These are phyloP conservation scores for Cryptococcus sp. DNA, from an alignment of 1,284 basidiomycete genomes.

Conservation along the genomic window DNA sequence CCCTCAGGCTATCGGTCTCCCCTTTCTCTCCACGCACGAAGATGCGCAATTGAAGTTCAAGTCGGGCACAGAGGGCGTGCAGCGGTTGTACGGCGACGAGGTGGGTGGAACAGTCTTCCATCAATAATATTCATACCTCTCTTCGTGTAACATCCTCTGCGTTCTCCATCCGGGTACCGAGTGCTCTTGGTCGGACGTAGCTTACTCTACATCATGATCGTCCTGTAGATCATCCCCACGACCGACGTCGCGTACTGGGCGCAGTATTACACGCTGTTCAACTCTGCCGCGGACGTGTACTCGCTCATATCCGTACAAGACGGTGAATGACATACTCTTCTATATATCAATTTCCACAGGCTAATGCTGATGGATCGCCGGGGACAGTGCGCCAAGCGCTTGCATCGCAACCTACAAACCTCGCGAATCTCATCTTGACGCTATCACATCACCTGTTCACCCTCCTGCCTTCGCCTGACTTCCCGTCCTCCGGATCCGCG, in stretches of 20 bases:
- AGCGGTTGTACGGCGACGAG: conserved; percentile 67
- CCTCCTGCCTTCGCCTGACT: conserved; percentile 76
- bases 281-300: conserved; percentile 82
- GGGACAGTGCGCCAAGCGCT: conserved; percentile 73
- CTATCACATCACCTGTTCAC: conserved; percentile 75
- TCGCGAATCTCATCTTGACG: conserved; percentile 75
- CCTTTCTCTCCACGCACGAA: conserved; percentile 61
- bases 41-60: conserved; percentile 86
- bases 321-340: conserved; percentile 58
- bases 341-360: too few species aligned
- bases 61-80: conserved; percentile 73
- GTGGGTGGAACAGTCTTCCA: conserved; percentile 56
- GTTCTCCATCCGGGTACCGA: too few species aligned
- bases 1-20: conserved; percentile 52
- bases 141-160: too few species aligned
- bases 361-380: neutral
- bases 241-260: conserved; percentile 76
- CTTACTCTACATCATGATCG: too few species aligned
- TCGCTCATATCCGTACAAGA: conserved; percentile 82
- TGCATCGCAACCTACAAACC: conserved; percentile 76
- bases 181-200: too few species aligned
- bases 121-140: too few species aligned
- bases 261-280: conserved; percentile 80
- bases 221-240: conserved; percentile 66
- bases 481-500: conserved; percentile 63